Evolutionary conservation across 2,329 filamentous ascomycete species (phyloP), one percentile per base, ranked within the genome.

Genomic region (Chrysoporthe cubensis): DNA sequence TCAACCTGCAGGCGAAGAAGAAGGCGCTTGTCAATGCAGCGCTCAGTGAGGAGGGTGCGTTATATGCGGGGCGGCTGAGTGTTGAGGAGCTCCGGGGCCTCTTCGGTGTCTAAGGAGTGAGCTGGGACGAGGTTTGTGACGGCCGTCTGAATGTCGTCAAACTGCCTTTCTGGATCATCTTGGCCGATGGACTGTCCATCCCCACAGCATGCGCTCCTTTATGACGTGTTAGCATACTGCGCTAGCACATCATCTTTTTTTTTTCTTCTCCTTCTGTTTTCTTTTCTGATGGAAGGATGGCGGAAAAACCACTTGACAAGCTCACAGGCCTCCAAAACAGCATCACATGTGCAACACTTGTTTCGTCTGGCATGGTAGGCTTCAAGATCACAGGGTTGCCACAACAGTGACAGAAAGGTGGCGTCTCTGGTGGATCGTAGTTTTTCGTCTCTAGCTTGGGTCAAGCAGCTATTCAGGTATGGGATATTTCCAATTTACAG

Each of bases 1-100:
- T 94, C 43, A 84, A 83, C 37, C 80, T 96, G 16, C 93, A 96
- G 75, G 86, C 93, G 62, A 85, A 87, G 77, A 97, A 96, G 80
- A 86, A 90, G 43, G 84, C 86, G 57, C 80, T 95, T 48, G 92
- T 96, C 50, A 88, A 91, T 69, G 85, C 87, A 16, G 93, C 93
- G 1, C 83, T 97, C 48, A 91, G 94, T 73, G 92, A 95, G 78
- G 85, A 52, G 34, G 58, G 65, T 4, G 67, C 65, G 5, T n/a
- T 44, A 3, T 37, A n/a, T 1, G 26, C 63, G 7, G 48, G 48
- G 5, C 57, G 21, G 50, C 42, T 69, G 50, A 62, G 52, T 34
- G 14, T 58, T 4, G 21, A 50, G 3, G 62, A 69, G 16, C 13
- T 69, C 42, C 40, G 32, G 48, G 44, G 4, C n/a, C 58, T 69